These are phyloP conservation scores for Castanopsis chinensis DNA, from an alignment of 306 rosid species.

Conservation along the genomic window DNA sequence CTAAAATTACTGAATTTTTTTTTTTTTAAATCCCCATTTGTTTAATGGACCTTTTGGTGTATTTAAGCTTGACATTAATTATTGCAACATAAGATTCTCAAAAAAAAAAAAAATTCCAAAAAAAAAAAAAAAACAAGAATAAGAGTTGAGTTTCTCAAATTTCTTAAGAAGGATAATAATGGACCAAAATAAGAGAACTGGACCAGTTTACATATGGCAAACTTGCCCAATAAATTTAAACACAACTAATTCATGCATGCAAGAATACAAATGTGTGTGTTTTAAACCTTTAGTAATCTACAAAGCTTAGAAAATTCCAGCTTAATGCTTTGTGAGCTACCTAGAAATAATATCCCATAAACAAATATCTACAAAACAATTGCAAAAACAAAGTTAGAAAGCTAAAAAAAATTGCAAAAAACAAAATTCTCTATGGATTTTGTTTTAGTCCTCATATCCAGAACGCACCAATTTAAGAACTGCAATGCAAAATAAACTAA, in stretches of 20 bases:
- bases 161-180: not conserved
- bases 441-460: not conserved
- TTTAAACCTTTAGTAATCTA: not conserved
- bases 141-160: not conserved
- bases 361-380: conserved; percentile 63
- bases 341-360: conserved; percentile 86
- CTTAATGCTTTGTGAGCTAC: conserved; percentile 32
- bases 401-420: not conserved
- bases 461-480: not conserved
- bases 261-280: not conserved
- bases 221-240: not conserved
- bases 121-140: not conserved
- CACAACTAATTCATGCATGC: not conserved
- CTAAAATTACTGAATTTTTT: too few relatives aligned
- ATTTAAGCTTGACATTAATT: not conserved
- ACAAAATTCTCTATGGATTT: not conserved
- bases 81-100: not conserved
- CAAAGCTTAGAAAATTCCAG: not conserved
- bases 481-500: not conserved
- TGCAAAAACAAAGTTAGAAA: not conserved
- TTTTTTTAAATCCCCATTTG: too few relatives aligned
- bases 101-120: too few relatives aligned
- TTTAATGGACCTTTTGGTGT: not conserved
- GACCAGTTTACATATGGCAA: not conserved
- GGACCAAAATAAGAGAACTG: not conserved